Percentiles rank a stretch among this genome's conserved stretches.
These are phyloP conservation scores for Coemansia sp. DNA, from an alignment of 192 early-diverging fungal species.

Conservation along the genomic window DNA sequence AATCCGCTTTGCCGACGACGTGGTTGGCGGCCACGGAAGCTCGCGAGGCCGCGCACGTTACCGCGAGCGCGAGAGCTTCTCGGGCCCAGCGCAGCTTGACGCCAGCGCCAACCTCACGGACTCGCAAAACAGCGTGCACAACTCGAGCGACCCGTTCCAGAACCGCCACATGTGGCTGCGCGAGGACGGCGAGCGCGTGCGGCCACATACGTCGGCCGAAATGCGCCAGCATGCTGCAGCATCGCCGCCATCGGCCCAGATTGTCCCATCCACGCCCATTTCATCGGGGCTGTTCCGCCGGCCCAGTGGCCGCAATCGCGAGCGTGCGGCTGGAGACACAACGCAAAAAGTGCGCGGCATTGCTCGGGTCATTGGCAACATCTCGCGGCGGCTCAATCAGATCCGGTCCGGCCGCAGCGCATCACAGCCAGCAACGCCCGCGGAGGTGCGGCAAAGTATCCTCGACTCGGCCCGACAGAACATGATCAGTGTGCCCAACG, in stretches of 20 bases:
- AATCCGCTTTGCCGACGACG: slow-evolving; percentile 9
- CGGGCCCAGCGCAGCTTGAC: slow-evolving; percentile 41
- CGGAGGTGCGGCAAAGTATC: slow-evolving; percentile 39
- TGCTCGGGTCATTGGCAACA: slow-evolving; percentile 37
- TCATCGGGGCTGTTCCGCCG: slow-evolving; percentile 21
- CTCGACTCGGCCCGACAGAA: slow-evolving; percentile 30
- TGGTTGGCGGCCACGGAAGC: slow-evolving; percentile 1
- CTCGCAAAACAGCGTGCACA: slow-evolving; percentile 23
- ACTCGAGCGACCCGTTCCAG: slow-evolving; percentile 18
- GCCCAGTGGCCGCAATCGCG: slow-evolving; percentile 3
- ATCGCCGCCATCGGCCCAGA: slow-evolving; percentile 1
- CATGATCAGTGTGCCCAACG: slow-evolving; percentile 23
- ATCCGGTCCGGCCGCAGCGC: slow-evolving; percentile 42
- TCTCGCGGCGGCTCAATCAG: slow-evolving; percentile 35
- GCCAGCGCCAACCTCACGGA: slow-evolving; percentile 33
- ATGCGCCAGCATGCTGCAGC: too few species aligned
- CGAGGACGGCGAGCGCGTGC: slow-evolving; percentile 11
- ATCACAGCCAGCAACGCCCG: slow-evolving; percentile 46
- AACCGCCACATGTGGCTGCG: slow-evolving; percentile 22
- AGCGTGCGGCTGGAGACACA: slow-evolving; percentile 1
- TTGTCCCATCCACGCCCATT: slow-evolving; percentile 26
- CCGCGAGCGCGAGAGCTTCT: slow-evolving; percentile 47
- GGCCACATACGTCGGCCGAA: slow-evolving; percentile 1
- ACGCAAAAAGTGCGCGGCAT: slow-evolving; percentile 23
- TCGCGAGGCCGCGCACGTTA: neutral